These are phyloP conservation scores for Boeremia exigua DNA, from an alignment of 2,329 filamentous ascomycete genomes.

Conservation along the genomic window DNA sequence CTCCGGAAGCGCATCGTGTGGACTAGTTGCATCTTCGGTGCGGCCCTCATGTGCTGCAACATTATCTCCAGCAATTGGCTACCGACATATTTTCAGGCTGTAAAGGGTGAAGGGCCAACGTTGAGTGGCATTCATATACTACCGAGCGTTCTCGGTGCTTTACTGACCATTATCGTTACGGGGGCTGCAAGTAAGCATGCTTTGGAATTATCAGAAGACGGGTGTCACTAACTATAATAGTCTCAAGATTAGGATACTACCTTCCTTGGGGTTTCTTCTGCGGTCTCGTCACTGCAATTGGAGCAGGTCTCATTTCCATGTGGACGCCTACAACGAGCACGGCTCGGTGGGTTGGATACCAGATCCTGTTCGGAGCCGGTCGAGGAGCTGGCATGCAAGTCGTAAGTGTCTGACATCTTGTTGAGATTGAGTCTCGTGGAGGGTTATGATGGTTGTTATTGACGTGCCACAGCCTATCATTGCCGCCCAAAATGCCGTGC, in stretches of 20 bases:
- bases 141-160: constrained; percentile 42
- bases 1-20: constrained; percentile 42
- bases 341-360: constrained; percentile 38
- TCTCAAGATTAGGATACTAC: constrained; percentile 33
- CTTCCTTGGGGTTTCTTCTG: constrained; percentile 40
- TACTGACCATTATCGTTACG: constrained; percentile 26
- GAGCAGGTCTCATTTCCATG: constrained; percentile 51
- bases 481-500: constrained; percentile 42
- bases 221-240: constrained; percentile 14
- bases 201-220: background rate
- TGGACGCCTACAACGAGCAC: constrained; percentile 41
- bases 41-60: constrained; percentile 17
- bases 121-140: constrained; percentile 50
- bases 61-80: constrained; percentile 24
- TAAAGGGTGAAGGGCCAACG: constrained; percentile 44
- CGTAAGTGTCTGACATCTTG: constrained; percentile 9
- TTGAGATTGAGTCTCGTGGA: background rate
- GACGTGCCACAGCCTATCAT: constrained; percentile 26
- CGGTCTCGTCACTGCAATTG: constrained; percentile 44
- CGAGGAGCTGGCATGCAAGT: constrained; percentile 36
- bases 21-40: constrained; percentile 24
- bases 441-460: too few relatives aligned
- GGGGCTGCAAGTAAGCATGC: constrained; percentile 27
- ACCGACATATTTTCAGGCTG: constrained; percentile 52
- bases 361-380: constrained; percentile 34